Base-by-base conservation (phyloP, 352 stramenopile species). In the Globisporangium splendens region DNA sequence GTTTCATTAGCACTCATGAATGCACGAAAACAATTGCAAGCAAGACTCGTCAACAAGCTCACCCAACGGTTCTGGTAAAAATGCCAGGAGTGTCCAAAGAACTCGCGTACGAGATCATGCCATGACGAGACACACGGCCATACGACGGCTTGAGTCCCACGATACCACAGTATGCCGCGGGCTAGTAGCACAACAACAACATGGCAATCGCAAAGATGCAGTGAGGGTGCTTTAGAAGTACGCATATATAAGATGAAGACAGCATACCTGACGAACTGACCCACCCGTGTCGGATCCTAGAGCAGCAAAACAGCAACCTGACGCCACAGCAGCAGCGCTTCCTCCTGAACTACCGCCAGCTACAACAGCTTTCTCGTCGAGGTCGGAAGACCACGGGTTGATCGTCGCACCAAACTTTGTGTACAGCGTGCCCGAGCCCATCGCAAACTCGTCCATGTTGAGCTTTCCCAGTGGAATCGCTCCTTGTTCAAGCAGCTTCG, bases 381-480 rank as follows among this genome's bases (percentile, higher is more conserved):
- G 44, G 59, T 85, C 71, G 8, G 66, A 78, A 13, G 86, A 96
- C 85, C 86, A 95, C 57, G 89, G 88, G 62, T 97, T 97, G 50
- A 96, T 73, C 22, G 91, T 95, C 46, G 89, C 65, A 8, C 89
- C 91, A 42, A 92, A 90, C 38, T 70, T 79, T 51, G 79, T 93
- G 77, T 98, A 98, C 14, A 94, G 75, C 52, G 93, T 98, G 17
- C 88, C 88, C 31, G 90, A 98, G 20, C 97, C 97, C 97, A 99
- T 99, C 8, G 89, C 97, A 75, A 99, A 99, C 81, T 99, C 97
- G 73, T 99, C 97, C 93, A 98, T 98, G 70, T 98, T 99, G 28
- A 98, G 97, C 62, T 97, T 98, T 38, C 97, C 97, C 0, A 99
- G 72, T 7, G 97, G 74, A 20, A 99, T 79, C 8, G 94, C 95